These are phyloP conservation scores for Leccinum ochraceum DNA, from an alignment of 768 basidiomycete genomes.

Conservation along the genomic window DNA sequence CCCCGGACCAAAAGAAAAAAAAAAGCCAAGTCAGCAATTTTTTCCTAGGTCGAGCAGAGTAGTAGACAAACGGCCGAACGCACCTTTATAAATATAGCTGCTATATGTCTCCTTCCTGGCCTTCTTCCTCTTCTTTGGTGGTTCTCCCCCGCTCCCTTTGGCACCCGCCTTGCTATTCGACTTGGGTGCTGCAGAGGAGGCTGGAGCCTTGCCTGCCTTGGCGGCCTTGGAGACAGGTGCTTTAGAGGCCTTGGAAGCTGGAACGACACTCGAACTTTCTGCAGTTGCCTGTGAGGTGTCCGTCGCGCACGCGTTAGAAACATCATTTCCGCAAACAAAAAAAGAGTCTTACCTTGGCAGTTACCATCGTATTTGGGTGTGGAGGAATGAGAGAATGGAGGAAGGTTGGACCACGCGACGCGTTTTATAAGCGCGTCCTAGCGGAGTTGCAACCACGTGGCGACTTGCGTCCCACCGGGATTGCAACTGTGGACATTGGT, in stretches of 20 bases:
- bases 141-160: conserved; percentile 29
- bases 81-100: conserved; percentile 67
- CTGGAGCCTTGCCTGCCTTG: conserved; percentile 56
- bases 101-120: conserved; percentile 59
- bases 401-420: conserved; percentile 4
- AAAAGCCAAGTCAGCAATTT: background rate
- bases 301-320: background rate
- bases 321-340: no score
- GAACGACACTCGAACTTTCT: conserved; percentile 5
- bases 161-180: conserved; percentile 29
- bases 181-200: conserved; percentile 40
- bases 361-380: background rate
- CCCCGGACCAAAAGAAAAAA: background rate
- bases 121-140: conserved; percentile 58
- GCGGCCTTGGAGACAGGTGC: conserved; percentile 47
- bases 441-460: conserved; percentile 16
- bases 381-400: no score
- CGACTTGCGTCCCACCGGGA: background rate
- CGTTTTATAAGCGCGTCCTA: conserved; percentile 20
- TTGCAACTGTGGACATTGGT: no score
- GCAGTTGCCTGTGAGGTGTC: background rate
- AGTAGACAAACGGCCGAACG: conserved; percentile 6
- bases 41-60: background rate
- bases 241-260: conserved; percentile 36
- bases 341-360: conserved; percentile 1